phyloP scores from a whole-genome alignment of 805 yeast genomes.

The Peterozyma toletana region DNA sequence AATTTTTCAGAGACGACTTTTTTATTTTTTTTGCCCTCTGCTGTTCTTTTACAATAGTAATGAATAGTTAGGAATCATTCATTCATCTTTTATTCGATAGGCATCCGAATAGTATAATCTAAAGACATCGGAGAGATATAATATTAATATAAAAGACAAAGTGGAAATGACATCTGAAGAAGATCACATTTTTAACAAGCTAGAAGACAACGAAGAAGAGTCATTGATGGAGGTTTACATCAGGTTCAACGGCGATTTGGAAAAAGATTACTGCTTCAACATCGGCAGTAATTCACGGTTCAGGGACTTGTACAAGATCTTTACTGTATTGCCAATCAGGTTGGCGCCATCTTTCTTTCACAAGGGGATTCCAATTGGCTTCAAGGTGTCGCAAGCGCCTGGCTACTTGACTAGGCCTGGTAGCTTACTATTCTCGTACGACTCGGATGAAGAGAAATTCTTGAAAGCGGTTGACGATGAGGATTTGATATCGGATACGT shows the following conservation, averaged over 20 bases:
- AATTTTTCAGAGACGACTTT: too few species aligned
- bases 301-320: slow-evolving; percentile 51
- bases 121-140: too few species aligned
- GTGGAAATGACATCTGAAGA: slow-evolving; percentile 6
- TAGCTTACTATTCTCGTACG: slow-evolving; percentile 58
- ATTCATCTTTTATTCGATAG: too few species aligned
- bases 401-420: slow-evolving; percentile 85
- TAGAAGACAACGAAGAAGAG: slow-evolving; percentile 8
- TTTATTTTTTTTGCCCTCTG: too few species aligned
- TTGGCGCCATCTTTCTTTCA: slow-evolving; percentile 79
- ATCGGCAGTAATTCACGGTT: slow-evolving; percentile 56
- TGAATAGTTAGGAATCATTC: too few species aligned
- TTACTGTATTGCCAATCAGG: slow-evolving; percentile 60
- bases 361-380: slow-evolving; percentile 55
- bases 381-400: slow-evolving; percentile 55
- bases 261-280: slow-evolving; percentile 85
- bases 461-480: slow-evolving; percentile 41
- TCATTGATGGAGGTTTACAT: slow-evolving; percentile 44
- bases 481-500: slow-evolving; percentile 45
- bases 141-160: background rate
- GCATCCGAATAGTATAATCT: too few species aligned
- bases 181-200: slow-evolving; percentile 7
- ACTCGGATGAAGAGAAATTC: slow-evolving; percentile 41
- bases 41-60: too few species aligned
- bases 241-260: slow-evolving; percentile 78